These are phyloP conservation scores for Gonapodya prolifera DNA, from an alignment of 192 early-diverging fungal genomes.

Conservation along the genomic window DNA sequence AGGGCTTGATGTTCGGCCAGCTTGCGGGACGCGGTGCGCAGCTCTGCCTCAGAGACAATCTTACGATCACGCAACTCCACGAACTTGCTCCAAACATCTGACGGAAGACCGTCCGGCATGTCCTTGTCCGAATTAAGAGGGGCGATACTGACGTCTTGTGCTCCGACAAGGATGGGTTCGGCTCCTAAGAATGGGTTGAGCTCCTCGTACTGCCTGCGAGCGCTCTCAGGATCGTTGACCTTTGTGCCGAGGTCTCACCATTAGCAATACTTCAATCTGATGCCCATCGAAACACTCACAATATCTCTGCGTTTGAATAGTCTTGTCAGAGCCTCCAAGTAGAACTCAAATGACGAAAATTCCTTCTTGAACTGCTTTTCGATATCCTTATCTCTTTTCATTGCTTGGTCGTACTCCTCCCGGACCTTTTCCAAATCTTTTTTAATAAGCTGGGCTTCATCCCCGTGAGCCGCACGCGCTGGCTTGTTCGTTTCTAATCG, in stretches of 20 bases:
- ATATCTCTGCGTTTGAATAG: slow-evolving; percentile 27
- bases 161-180: slow-evolving; percentile 6
- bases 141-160: slow-evolving; percentile 11
- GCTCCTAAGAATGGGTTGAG: slow-evolving; percentile 16
- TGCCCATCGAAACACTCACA: slow-evolving; percentile 1
- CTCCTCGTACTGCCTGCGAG: slow-evolving; percentile 14
- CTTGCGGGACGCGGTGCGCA: slow-evolving; percentile 11
- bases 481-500: slow-evolving; percentile 25
- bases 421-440: slow-evolving; percentile 30
- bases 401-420: slow-evolving; percentile 37
- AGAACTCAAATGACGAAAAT: slow-evolving; percentile 26
- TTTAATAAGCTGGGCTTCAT: slow-evolving; percentile 44
- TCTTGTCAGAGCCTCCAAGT: slow-evolving; percentile 25
- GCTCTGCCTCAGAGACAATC: slow-evolving; percentile 29
- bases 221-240: slow-evolving; percentile 4
- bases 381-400: slow-evolving; percentile 41
- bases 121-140: slow-evolving; percentile 19
- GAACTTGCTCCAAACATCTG: slow-evolving; percentile 35
- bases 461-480: slow-evolving; percentile 18
- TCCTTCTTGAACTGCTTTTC: slow-evolving; percentile 44
- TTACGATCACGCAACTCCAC: slow-evolving; percentile 24
- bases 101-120: slow-evolving; percentile 27
- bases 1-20: slow-evolving; percentile 28
- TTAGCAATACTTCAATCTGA: not conserved
- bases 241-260: not conserved